Conservation (phyloP, 345 rosid species). For the Lepidium didymum region DNA sequence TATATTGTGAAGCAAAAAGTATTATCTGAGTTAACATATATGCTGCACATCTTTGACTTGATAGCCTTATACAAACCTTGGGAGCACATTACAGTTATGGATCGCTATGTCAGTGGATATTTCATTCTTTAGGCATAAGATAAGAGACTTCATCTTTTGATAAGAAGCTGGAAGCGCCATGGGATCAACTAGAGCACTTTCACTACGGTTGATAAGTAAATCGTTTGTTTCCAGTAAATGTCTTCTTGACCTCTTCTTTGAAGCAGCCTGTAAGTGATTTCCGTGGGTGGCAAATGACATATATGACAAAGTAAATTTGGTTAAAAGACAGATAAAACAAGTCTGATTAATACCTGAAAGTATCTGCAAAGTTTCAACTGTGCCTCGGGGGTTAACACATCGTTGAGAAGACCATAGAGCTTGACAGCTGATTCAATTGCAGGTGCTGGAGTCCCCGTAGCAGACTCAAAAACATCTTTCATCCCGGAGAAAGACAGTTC, state of each 20-base stretch:
- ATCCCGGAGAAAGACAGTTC: conserved; percentile 63
- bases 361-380: conserved; percentile 72
- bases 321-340: not conserved
- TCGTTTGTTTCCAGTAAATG: conserved; percentile 79
- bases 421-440: conserved; percentile 79
- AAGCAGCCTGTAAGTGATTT: conserved; percentile 50
- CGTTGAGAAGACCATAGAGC: conserved; percentile 79
- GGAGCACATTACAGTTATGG: conserved; percentile 66
- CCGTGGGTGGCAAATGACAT: conserved; percentile 2
- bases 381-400: conserved; percentile 75
- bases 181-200: conserved; percentile 40
- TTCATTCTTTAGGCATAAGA: conserved; percentile 64
- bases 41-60: not conserved
- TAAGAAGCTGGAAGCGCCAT: conserved; percentile 50
- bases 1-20: not conserved
- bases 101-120: conserved; percentile 78
- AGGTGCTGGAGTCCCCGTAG: conserved; percentile 74
- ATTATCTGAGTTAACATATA: not conserved
- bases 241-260: conserved; percentile 77
- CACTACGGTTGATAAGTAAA: conserved; percentile 46
- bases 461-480: conserved; percentile 64
- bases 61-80: conserved; percentile 46
- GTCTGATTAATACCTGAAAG: conserved; percentile 58
- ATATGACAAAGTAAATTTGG: not conserved
- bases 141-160: conserved; percentile 72